Evolutionary conservation across 139 green algal species (phyloP).

Genomic region (Zygnema cylindricum): DNA sequence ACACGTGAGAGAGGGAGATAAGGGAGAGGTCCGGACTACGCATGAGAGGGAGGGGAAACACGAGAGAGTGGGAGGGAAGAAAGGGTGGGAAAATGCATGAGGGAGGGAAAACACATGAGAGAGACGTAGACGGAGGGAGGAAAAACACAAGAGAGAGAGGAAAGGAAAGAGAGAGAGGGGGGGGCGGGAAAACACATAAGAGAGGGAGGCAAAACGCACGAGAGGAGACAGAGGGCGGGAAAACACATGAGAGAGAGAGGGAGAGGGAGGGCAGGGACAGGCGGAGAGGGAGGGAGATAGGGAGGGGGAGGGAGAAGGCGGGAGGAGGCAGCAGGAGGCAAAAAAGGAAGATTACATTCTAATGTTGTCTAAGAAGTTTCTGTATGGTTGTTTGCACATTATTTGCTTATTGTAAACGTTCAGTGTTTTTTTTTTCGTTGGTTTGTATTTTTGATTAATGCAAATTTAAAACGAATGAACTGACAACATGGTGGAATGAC

Average conservation of each 20-base stretch:
- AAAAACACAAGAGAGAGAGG: neutral
- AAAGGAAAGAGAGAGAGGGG: neutral
- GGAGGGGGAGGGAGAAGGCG: neutral
- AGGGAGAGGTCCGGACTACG: neutral
- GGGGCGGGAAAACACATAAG: neutral
- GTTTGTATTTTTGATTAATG: too few species aligned
- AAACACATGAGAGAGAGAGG: neutral
- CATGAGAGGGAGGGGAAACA: neutral
- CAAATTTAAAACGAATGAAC: too few species aligned
- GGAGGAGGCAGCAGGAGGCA: neutral
- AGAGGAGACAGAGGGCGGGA: neutral
- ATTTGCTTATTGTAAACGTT: too few species aligned
- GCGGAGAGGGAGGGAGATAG: neutral
- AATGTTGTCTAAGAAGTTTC: too few species aligned
- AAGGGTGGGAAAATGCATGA: neutral
- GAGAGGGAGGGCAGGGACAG: neutral
- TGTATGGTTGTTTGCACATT: too few species aligned
- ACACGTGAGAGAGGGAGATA: neutral
- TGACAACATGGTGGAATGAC: neutral
- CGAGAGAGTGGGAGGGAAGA: too few species aligned
- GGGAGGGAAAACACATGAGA: neutral
- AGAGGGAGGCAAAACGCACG: neutral
- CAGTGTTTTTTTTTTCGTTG: too few species aligned
- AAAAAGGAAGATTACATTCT: neutral
- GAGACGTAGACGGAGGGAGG: neutral